Base-by-base conservation (phyloP, 2,329 filamentous ascomycete genomes). In the Dactylellina parvicollis region DNA sequence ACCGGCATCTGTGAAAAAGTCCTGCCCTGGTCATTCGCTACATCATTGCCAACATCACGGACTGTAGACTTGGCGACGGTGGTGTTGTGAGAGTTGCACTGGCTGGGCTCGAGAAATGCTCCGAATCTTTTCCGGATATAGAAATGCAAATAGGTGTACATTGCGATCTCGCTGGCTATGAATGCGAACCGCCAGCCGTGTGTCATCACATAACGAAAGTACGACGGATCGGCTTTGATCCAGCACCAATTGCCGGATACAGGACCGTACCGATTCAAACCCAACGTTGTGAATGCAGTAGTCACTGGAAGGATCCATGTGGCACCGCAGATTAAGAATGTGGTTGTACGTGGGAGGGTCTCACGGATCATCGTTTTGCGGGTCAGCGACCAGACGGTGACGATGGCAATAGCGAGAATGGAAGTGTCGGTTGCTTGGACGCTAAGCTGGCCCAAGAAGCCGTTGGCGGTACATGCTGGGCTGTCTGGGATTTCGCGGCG, bases 191-290 rank as follows among this genome's bases (percentile, higher is more conserved):
- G 81, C 83, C 82, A 84, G 40, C 80, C 82, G 64, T 84, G 83
- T 0, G 81, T 82, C 52, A 84, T 78, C 1, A 77, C 80, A 66
- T 84, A 84, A 24, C 83, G 81, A n/a, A 83, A 78, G 10, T 80
- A 80, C 24, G 78, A 75, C n/a, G 80, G 77, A 1, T 78, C 75
- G 10, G 78, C 74, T 10, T 79, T 77, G 67, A 84, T 84, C 83
- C 83, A 84, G 76, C 83, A 84, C 83, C 83, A 84, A 66, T 84
- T 84, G 0, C 83, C 83, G 2, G 81, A 82, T 1, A 83, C 81
- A 28, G 81, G 81, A 2, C 78, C 80, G 60, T 80, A 79, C 9
- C 76, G 73, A 22, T 78, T 70, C 74, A 79, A 75, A n/a, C 49
- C 78, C 22, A 79, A 77, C 30, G 77, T 79, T 14, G 77, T 77